phyloP scores from a whole-genome alignment of 768 basidiomycete genomes.

The Kwoniella pini region DNA sequence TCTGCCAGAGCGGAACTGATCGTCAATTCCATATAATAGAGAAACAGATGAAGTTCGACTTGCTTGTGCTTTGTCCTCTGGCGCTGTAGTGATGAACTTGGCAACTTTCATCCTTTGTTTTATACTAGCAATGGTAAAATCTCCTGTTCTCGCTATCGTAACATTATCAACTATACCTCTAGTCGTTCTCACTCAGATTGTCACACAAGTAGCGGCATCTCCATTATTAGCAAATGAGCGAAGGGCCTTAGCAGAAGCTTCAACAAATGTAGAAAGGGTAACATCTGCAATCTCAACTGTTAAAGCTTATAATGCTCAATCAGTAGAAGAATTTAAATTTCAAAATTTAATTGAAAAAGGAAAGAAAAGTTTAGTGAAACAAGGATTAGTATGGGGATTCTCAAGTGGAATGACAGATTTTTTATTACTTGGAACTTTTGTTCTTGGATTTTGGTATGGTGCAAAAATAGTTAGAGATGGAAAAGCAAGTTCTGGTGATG shows the following conservation, averaged over 20 bases:
- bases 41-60: conserved; percentile 92
- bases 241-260: conserved; percentile 66
- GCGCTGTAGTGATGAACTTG: conserved; percentile 75
- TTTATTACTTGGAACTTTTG: conserved; percentile 86
- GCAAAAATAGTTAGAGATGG: conserved; percentile 81
- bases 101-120: conserved; percentile 78
- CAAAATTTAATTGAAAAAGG: conserved; percentile 59
- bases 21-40: conserved; percentile 57
- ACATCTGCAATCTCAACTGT: conserved; percentile 76
- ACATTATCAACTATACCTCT: conserved; percentile 86
- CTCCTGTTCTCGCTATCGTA: conserved; percentile 82
- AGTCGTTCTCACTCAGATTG: conserved; percentile 70
- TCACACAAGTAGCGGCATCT: conserved; percentile 69
- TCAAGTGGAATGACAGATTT: conserved; percentile 73
- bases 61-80: conserved; percentile 77
- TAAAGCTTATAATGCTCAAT: conserved; percentile 83
- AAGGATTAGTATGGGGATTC: conserved; percentile 74
- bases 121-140: conserved; percentile 74
- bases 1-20: not conserved
- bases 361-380: conserved; percentile 59
- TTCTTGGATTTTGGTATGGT: conserved; percentile 96
- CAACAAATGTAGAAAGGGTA: conserved; percentile 77
- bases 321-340: conserved; percentile 61
- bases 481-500: conserved; percentile 67
- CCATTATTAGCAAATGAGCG: conserved; percentile 73